Evolutionary conservation across 768 basidiomycete genomes (phyloP).

Genomic region (Amanita pallidorosea): DNA sequence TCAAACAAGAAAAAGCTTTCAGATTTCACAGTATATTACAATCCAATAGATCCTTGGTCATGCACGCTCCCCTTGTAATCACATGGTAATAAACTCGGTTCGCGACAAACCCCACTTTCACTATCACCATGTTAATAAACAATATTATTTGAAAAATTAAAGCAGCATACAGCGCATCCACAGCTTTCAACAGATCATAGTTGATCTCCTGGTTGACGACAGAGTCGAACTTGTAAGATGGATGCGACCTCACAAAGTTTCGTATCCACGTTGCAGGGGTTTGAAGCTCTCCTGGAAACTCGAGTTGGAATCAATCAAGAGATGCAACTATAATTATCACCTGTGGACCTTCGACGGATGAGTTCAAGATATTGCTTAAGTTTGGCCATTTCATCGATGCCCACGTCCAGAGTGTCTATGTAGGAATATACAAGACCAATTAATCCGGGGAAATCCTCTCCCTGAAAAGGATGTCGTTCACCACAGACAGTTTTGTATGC

Average conservation of each 20-base stretch:
- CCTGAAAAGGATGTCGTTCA: slow-evolving; percentile 26
- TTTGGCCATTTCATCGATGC: slow-evolving; percentile 42
- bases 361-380: slow-evolving; percentile 76
- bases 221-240: slow-evolving; percentile 89
- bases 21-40: slow-evolving; percentile 11
- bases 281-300: slow-evolving; percentile 51
- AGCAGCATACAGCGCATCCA: slow-evolving; percentile 80
- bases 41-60: slow-evolving; percentile 34
- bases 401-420: slow-evolving; percentile 76
- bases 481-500: background rate
- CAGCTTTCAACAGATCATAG: slow-evolving; percentile 81
- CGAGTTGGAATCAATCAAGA: slow-evolving; percentile 2
- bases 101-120: slow-evolving; percentile 56
- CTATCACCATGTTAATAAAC: slow-evolving; percentile 22
- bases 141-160: background rate
- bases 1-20: too few relatives aligned
- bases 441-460: slow-evolving; percentile 64
- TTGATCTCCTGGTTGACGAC: slow-evolving; percentile 86
- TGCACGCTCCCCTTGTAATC: slow-evolving; percentile 40
- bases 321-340: slow-evolving; percentile 23
- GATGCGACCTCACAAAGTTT: slow-evolving; percentile 82
- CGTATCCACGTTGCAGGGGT: slow-evolving; percentile 94
- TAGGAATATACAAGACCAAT: slow-evolving; percentile 76
- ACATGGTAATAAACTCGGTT: slow-evolving; percentile 51
- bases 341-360: slow-evolving; percentile 68